Conservation (phyloP, 2,329 filamentous ascomycete species). For the Cadophora sp. region DNA sequence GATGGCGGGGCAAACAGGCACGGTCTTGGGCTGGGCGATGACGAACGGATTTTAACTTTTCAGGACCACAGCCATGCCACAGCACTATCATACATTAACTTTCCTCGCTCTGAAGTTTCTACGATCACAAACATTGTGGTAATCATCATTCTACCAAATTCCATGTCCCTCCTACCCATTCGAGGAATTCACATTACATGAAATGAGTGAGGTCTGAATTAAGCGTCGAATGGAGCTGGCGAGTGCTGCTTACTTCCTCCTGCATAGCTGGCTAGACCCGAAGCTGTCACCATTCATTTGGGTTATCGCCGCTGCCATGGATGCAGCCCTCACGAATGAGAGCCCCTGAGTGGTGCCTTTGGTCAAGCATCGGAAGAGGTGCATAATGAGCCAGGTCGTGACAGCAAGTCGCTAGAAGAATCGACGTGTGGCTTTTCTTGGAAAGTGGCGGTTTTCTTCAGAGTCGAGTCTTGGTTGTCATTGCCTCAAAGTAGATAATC, state of each 20-base stretch:
- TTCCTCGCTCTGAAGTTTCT: neutral
- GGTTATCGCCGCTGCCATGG: neutral
- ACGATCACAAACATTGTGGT: neutral
- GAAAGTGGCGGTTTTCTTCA: too few relatives aligned
- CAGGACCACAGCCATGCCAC: neutral
- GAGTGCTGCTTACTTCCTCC: neutral
- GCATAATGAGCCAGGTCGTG: neutral
- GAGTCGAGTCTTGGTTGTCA: too few relatives aligned
- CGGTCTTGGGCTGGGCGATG: neutral
- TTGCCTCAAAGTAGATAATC: too few relatives aligned
- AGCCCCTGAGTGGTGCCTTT: neutral
- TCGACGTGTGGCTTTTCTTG: too few relatives aligned
- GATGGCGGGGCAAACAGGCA: neutral
- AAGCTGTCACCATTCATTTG: neutral
- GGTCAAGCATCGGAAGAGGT: conserved; percentile 1
- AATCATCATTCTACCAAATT: neutral
- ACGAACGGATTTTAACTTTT: neutral
- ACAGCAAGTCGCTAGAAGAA: neutral
- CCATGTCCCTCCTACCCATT: neutral
- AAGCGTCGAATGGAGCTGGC: neutral
- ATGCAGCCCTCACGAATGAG: neutral
- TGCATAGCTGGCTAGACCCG: neutral
- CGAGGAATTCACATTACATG: neutral
- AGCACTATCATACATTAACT: neutral
- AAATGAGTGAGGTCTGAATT: neutral